Conservation (phyloP, 2,329 filamentous ascomycete species). For the Scytalidium sp. region DNA sequence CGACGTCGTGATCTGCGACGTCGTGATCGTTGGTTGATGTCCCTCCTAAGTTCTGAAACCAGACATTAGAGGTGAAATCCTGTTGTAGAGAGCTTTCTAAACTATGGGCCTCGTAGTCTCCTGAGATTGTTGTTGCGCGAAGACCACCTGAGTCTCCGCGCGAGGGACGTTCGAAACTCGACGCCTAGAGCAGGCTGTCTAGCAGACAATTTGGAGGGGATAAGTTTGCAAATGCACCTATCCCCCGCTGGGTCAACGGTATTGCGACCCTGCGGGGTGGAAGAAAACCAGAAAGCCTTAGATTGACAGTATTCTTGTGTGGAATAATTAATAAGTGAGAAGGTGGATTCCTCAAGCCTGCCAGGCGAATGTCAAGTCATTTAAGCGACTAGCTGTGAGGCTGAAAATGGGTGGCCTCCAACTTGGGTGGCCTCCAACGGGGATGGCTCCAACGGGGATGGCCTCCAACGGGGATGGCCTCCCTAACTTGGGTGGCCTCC, state of each 20-base stretch:
- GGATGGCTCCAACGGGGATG: no score
- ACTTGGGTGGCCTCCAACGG: not conserved
- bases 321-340: not conserved
- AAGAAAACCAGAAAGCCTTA: no score
- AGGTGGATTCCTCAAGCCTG: not conserved
- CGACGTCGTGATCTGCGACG: not conserved
- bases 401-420: not conserved
- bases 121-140: slow-evolving; percentile 10
- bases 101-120: slow-evolving; percentile 6
- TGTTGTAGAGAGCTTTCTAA: slow-evolving; percentile 9
- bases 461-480: no score
- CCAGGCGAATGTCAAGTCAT: no score
- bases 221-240: no score
- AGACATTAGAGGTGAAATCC: slow-evolving; percentile 5
- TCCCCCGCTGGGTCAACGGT: no score
- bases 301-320: no score
- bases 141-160: slow-evolving; percentile 8
- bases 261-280: no score
- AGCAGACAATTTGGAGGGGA: not conserved
- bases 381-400: not conserved
- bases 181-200: not conserved
- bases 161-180: slow-evolving; percentile 1
- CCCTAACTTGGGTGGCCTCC: no score
- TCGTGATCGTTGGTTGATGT: not conserved
- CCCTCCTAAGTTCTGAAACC: not conserved